phyloP scores from a whole-genome alignment of 768 basidiomycete species.

The Lentinula lateritia region DNA sequence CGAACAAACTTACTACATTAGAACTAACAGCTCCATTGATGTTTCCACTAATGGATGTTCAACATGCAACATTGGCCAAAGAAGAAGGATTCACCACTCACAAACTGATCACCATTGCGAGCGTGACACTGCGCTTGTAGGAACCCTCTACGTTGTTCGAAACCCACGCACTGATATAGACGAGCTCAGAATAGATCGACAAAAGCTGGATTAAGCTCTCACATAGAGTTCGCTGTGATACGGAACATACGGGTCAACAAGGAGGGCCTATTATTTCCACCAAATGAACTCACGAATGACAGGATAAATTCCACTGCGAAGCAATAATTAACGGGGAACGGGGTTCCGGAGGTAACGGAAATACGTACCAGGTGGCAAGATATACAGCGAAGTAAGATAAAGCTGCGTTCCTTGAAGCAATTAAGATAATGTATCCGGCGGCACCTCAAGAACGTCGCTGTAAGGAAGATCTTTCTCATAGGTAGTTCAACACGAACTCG shows the following conservation, averaged over 20 bases:
- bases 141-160: conserved; percentile 72
- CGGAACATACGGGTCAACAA: neutral
- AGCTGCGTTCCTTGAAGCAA: conserved; percentile 53
- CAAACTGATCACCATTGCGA: conserved; percentile 68
- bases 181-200: neutral
- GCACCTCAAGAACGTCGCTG: conserved; percentile 28
- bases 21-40: conserved; percentile 74
- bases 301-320: conserved; percentile 64
- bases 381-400: conserved; percentile 72
- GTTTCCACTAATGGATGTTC: conserved; percentile 44
- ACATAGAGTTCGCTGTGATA: conserved; percentile 55
- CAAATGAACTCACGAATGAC: conserved; percentile 47
- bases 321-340: conserved; percentile 1
- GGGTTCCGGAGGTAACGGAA: neutral
- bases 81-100: conserved; percentile 21
- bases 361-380: conserved; percentile 47
- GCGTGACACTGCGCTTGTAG: conserved; percentile 68
- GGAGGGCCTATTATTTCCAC: neutral
- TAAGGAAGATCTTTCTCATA: neutral
- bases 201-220: conserved; percentile 11
- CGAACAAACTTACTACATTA: conserved; percentile 53
- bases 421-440: conserved; percentile 66
- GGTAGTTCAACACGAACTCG: neutral
- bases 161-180: conserved; percentile 39
- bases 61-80: neutral